Conservation (phyloP, 2,329 filamentous ascomycete species). For the Leptographium procerum region DNA sequence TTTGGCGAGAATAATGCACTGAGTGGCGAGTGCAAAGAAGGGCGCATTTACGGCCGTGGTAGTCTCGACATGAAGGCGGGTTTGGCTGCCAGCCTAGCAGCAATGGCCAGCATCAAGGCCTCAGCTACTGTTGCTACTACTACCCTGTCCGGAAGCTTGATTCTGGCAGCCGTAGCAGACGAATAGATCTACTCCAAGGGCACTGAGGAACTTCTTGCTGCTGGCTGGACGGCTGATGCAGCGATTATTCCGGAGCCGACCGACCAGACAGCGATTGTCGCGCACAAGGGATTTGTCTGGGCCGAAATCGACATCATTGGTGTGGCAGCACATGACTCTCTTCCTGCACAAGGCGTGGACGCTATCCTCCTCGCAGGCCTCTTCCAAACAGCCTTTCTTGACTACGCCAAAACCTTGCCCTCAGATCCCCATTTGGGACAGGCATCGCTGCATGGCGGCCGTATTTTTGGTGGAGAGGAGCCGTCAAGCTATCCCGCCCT, state of each 20-base stretch:
- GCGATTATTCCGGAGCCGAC: neutral
- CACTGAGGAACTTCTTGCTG: neutral
- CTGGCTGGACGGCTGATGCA: neutral
- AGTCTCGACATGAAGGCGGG: neutral
- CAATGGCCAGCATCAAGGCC: neutral
- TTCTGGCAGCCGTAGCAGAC: neutral
- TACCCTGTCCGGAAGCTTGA: neutral
- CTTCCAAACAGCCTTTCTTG: no score
- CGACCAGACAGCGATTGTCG: neutral
- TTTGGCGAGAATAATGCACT: neutral
- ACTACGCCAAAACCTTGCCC: no score
- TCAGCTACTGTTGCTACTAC: no score
- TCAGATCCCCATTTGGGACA: no score
- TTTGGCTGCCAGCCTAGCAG: neutral
- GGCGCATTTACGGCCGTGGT: neutral
- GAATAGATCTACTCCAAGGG: neutral
- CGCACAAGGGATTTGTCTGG: neutral
- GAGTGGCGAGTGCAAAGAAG: neutral
- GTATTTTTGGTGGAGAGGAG: no score
- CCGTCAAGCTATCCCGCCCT: conserved; percentile 24
- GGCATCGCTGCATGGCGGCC: no score
- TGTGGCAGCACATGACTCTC: neutral
- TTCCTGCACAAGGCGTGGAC: neutral
- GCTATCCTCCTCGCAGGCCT: neutral
- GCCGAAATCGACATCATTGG: neutral